A percentile compares a stretch with the other conserved stretches of the same genome.
Evolutionary conservation across 106 monocot genomes (phyloP).

Genomic region (Acorus gramineus): DNA sequence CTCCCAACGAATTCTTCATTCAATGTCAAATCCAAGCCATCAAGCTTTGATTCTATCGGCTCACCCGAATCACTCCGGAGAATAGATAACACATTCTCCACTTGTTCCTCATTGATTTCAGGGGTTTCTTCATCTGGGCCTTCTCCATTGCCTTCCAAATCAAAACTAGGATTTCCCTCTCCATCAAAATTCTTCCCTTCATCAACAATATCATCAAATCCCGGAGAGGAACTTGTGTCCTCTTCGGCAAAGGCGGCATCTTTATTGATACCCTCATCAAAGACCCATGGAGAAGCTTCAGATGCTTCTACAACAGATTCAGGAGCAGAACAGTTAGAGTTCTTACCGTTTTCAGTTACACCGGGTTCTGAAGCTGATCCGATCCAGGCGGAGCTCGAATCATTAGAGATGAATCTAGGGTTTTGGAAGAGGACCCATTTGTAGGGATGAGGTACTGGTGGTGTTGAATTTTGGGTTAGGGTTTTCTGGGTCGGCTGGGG

Average conservation of each 20-base stretch:
- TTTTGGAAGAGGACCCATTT: slow-evolving; percentile 8
- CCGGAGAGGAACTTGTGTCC: not conserved
- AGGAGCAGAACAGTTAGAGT: slow-evolving; percentile 2
- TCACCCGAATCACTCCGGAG: slow-evolving; percentile 23
- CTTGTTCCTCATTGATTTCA: slow-evolving; percentile 30
- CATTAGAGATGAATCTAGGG: slow-evolving; percentile 16
- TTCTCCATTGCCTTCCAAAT: not conserved
- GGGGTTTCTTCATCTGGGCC: slow-evolving; percentile 1
- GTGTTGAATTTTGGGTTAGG: slow-evolving; percentile 6
- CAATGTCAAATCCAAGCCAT: slow-evolving; percentile 28
- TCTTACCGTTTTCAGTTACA: not conserved
- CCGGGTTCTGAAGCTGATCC: not conserved
- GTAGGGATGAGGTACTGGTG: not conserved
- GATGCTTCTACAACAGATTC: not conserved
- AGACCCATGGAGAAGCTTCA: not conserved
- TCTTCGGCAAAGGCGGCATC: not conserved
- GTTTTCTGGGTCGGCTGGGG: slow-evolving; percentile 11
- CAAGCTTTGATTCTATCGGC: slow-evolving; percentile 23
- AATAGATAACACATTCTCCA: slow-evolving; percentile 29
- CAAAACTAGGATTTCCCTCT: slow-evolving; percentile 22
- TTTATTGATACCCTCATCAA: not conserved
- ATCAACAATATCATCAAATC: not conserved
- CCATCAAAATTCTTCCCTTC: slow-evolving; percentile 4
- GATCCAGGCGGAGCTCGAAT: not conserved
- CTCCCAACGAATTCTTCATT: slow-evolving; percentile 47